These are phyloP conservation scores for Xerocomellus dryophilus DNA, from an alignment of 768 basidiomycete genomes.

Conservation along the genomic window DNA sequence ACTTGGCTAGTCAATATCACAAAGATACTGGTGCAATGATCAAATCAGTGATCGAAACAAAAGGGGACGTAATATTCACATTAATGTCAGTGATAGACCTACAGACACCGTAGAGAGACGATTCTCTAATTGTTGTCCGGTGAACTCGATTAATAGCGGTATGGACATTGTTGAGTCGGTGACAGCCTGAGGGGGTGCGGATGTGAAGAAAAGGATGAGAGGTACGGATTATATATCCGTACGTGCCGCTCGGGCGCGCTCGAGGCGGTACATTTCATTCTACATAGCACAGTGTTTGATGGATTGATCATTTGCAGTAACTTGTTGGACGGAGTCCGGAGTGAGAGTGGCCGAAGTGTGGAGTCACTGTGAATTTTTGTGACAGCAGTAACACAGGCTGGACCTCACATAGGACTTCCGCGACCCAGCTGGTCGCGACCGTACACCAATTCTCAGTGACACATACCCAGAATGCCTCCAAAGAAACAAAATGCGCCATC, in stretches of 20 bases:
- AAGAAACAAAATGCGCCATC: slow-evolving; percentile 58
- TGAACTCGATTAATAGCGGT: not conserved
- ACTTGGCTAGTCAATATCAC: slow-evolving; percentile 24
- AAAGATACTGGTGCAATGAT: slow-evolving; percentile 11
- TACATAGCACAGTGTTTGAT: not conserved
- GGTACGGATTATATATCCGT: slow-evolving; percentile 10
- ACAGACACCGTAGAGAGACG: slow-evolving; percentile 5
- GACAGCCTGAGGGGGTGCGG: not conserved
- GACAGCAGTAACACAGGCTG: not conserved
- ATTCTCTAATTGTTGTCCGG: not conserved
- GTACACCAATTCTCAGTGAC: not conserved
- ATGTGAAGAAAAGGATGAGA: not conserved
- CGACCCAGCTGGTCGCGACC: not conserved
- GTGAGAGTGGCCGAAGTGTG: not conserved
- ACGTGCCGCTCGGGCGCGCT: not conserved
- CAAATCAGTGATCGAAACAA: not conserved
- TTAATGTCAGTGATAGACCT: slow-evolving; percentile 10
- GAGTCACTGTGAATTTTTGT: not conserved
- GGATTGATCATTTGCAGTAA: not conserved
- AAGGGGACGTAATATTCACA: slow-evolving; percentile 5
- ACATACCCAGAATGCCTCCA: slow-evolving; percentile 66
- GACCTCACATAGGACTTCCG: not conserved
- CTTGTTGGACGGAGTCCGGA: not conserved
- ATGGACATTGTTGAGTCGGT: slow-evolving; percentile 2
- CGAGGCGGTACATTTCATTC: slow-evolving; percentile 3